A percentile compares a stretch with the other conserved stretches of the same genome.
Conservation (phyloP, 495 filamentous ascomycete species). For the Chaetomium cochliodes region DNA sequence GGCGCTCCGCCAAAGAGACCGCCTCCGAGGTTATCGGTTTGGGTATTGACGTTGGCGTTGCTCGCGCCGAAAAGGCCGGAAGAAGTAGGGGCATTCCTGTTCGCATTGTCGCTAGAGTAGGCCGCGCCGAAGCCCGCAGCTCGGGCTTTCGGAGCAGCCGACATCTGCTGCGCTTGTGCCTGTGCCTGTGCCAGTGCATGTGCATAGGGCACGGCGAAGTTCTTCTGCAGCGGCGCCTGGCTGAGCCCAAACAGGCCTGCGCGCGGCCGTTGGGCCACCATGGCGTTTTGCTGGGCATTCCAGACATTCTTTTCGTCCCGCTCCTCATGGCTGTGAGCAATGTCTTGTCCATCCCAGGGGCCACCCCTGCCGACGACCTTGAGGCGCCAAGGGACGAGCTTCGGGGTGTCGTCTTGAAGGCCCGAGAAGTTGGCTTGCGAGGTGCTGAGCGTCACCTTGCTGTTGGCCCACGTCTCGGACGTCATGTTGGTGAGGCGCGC, state of each 20-base stretch:
- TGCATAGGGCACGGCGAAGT: neutral
- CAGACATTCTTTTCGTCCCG: conserved; percentile 27
- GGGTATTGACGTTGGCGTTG: neutral
- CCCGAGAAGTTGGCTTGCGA: conserved; percentile 65
- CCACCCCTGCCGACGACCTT: conserved; percentile 40
- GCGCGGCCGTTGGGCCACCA: conserved; percentile 34
- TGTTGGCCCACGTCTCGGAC: conserved; percentile 66
- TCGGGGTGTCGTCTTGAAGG: conserved; percentile 58
- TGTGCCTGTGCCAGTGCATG: neutral
- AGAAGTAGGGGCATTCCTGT: neutral
- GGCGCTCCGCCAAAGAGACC: too few relatives aligned
- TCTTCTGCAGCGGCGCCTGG: conserved; percentile 1
- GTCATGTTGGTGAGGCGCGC: conserved; percentile 64
- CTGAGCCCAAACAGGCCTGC: conserved; percentile 37
- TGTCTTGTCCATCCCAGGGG: conserved; percentile 22
- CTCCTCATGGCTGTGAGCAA: conserved; percentile 34
- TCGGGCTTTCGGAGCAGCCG: neutral
- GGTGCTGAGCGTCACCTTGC: conserved; percentile 64
- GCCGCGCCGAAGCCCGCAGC: neutral
- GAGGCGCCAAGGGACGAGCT: conserved; percentile 60
- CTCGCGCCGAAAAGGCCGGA: neutral
- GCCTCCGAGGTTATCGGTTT: too few relatives aligned
- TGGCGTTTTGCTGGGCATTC: conserved; percentile 27
- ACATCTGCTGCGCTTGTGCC: too few relatives aligned
- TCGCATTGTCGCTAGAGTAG: neutral